These are phyloP conservation scores for Sporothrix globosa DNA, from an alignment of 2,329 filamentous ascomycete genomes.

Conservation along the genomic window DNA sequence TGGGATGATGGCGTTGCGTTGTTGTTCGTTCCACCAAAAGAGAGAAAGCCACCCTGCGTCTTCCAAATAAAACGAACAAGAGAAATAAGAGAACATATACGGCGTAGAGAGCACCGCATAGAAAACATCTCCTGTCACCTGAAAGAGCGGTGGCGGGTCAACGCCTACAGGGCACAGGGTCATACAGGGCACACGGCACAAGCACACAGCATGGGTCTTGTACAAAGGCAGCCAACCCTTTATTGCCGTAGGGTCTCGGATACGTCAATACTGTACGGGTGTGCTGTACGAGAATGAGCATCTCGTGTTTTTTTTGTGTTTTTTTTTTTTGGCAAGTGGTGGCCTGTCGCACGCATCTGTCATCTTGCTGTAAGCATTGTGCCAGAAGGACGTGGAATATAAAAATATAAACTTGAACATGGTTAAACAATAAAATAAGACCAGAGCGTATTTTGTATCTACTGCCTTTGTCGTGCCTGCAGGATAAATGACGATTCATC, in stretches of 20 bases:
- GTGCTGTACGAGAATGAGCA: background rate
- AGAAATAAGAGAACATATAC: background rate
- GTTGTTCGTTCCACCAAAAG: background rate
- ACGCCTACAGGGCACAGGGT: background rate
- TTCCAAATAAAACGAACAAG: background rate
- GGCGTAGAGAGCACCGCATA: too few relatives aligned
- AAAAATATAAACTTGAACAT: too few relatives aligned
- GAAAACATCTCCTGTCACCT: background rate
- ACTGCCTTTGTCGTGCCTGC: background rate
- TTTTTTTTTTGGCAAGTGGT: background rate
- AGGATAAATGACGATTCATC: background rate
- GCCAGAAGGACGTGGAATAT: background rate
- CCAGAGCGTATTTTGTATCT: background rate
- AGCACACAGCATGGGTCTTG: conserved; percentile 1
- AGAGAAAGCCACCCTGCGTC: background rate
- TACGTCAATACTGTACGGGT: background rate
- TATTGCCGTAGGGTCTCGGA: background rate
- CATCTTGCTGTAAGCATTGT: conserved; percentile 25
- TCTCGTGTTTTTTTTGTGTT: too few relatives aligned
- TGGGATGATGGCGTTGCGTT: background rate
- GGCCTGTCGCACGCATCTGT: background rate
- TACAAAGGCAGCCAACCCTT: conserved; percentile 19
- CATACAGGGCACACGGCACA: background rate
- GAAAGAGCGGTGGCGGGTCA: conserved; percentile 24
- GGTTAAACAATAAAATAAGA: too few relatives aligned